A percentile compares a stretch with the other conserved stretches of the same genome.
These are phyloP conservation scores for Colletotrichum lupini DNA, from an alignment of 2,329 filamentous ascomycete species.

Conservation along the genomic window DNA sequence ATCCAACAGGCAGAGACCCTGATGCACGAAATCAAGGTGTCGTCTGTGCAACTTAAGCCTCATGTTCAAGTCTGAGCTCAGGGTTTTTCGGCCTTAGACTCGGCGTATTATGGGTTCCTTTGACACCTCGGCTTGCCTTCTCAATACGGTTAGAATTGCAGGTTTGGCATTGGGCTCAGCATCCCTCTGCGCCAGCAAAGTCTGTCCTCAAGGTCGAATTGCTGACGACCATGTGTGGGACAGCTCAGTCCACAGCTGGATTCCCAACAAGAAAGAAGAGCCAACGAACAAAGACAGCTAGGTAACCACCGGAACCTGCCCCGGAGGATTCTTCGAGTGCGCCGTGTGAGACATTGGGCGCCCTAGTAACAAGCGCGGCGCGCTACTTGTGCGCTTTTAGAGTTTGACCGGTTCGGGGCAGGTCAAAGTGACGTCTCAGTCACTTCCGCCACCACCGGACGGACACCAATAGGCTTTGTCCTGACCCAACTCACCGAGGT, in stretches of 20 bases:
- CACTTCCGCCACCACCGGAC: not conserved
- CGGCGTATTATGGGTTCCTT: not conserved
- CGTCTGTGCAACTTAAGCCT: constrained; percentile 23
- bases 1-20: not conserved
- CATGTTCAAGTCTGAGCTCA: constrained; percentile 11
- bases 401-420: not conserved
- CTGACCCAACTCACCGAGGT: not conserved
- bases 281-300: not conserved
- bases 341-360: not conserved
- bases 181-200: not conserved
- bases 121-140: not conserved
- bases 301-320: not conserved
- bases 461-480: constrained; percentile 12
- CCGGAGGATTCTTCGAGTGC: not conserved
- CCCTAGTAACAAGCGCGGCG: not conserved
- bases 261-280: not conserved
- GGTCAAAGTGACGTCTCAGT: constrained; percentile 26
- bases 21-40: not conserved
- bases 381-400: not conserved
- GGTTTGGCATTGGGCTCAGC: not conserved
- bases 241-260: not conserved
- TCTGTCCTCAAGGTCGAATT: not conserved
- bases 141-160: not conserved
- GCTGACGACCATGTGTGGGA: not conserved
- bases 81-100: constrained; percentile 1